A percentile compares a stretch with the other conserved stretches of the same genome.
Evolutionary conservation across 202 grass and related monocot genomes (phyloP).

Genomic region (Saccharum hybrid): DNA sequence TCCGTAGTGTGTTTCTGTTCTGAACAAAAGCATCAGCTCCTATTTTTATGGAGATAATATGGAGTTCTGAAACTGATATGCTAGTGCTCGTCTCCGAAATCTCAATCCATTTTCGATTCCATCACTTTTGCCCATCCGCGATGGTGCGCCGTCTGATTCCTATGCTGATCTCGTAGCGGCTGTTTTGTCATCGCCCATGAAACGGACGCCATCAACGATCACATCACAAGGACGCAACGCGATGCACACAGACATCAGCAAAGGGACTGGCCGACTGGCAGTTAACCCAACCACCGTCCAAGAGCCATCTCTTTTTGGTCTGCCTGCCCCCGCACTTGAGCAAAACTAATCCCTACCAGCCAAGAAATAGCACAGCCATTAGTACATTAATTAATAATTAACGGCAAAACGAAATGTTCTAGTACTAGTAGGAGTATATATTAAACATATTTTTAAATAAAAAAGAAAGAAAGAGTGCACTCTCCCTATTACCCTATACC

Average conservation of each 20-base stretch:
- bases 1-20: not conserved
- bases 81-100: not conserved
- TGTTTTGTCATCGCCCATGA: slow-evolving; percentile 35
- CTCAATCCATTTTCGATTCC: not conserved
- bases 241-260: not conserved
- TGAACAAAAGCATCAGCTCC: not conserved
- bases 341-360: slow-evolving; percentile 32
- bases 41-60: not conserved
- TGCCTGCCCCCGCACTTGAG: slow-evolving; percentile 1
- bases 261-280: not conserved
- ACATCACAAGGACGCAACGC: not conserved
- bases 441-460: not conserved
- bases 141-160: slow-evolving; percentile 28
- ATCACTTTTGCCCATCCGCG: slow-evolving; percentile 37
- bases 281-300: slow-evolving; percentile 58
- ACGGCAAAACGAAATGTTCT: not conserved
- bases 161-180: slow-evolving; percentile 29
- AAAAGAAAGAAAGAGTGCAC: not conserved
- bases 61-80: not conserved
- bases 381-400: not conserved
- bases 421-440: not conserved
- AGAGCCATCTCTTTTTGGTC: not conserved
- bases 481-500: not conserved
- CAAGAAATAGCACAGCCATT: slow-evolving; percentile 28
- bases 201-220: slow-evolving; percentile 43